A percentile compares a stretch with the other conserved stretches of the same genome.
Evolutionary conservation across 2,329 filamentous ascomycete genomes (phyloP).

Genomic region (Colletotrichum sp.): DNA sequence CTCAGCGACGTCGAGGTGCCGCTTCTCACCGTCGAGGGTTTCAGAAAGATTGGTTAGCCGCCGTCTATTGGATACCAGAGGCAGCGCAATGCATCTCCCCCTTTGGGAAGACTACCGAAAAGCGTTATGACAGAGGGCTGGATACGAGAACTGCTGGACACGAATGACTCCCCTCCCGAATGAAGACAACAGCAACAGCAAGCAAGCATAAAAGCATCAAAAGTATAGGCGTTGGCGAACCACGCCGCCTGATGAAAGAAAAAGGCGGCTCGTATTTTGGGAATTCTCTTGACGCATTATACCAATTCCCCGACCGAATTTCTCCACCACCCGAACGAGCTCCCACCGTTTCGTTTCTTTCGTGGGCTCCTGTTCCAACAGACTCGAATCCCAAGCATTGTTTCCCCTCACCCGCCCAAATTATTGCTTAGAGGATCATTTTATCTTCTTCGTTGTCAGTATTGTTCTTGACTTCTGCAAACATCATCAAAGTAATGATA

Average conservation of each 20-base stretch:
- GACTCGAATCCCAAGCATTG: neutral
- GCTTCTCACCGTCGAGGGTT: constrained; percentile 44
- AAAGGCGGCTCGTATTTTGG: neutral
- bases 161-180: neutral
- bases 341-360: neutral
- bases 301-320: neutral
- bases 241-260: neutral
- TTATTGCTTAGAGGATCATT: neutral
- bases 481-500: constrained; percentile 17
- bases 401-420: neutral
- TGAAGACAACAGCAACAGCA: neutral
- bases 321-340: neutral
- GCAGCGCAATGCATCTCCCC: neutral
- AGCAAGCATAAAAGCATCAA: neutral
- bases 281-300: neutral
- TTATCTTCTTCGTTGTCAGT: constrained; percentile 13
- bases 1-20: constrained; percentile 70
- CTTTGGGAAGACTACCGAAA: neutral
- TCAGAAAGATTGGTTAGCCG: constrained; percentile 31
- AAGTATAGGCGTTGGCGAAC: neutral
- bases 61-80: neutral
- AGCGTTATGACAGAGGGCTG: neutral
- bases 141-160: neutral
- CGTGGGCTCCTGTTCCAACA: neutral
- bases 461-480: neutral